phyloP scores from a whole-genome alignment of 306 rosid genomes.

The Astragalus glycyphyllos region DNA sequence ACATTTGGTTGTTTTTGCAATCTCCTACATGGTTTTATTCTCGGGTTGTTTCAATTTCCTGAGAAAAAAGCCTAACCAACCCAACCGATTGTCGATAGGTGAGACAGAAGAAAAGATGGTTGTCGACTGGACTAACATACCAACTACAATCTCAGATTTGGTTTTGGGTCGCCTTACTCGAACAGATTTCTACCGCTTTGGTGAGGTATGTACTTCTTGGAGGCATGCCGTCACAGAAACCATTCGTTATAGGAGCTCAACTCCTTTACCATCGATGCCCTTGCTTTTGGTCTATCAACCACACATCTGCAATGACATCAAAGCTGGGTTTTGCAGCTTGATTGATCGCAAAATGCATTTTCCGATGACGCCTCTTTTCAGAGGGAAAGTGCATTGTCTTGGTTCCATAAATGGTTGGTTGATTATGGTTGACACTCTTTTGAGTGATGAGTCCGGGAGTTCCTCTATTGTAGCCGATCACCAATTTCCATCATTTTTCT shows the following conservation, averaged over 20 bases:
- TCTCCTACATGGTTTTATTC: background rate
- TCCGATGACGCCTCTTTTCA: background rate
- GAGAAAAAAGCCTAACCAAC: background rate
- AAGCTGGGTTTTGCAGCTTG: background rate
- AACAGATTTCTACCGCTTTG: background rate
- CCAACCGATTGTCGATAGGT: background rate
- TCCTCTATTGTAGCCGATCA: background rate
- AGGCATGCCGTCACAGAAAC: no score
- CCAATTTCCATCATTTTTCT: background rate
- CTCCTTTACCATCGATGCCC: no score
- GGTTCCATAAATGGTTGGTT: no score
- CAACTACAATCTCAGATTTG: background rate
- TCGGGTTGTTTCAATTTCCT: background rate
- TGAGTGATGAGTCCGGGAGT: no score
- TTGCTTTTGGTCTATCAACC: no score
- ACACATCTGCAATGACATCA: background rate
- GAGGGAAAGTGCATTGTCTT: background rate
- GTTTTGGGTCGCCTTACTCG: background rate
- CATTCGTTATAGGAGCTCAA: no score
- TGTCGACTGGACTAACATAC: background rate
- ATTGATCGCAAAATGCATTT: background rate
- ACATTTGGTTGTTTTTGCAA: background rate
- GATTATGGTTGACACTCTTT: background rate
- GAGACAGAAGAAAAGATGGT: background rate
- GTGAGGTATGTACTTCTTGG: constrained; percentile 16